These are phyloP conservation scores for Termitomyces sp. DNA, from an alignment of 768 basidiomycete species.

Conservation along the genomic window DNA sequence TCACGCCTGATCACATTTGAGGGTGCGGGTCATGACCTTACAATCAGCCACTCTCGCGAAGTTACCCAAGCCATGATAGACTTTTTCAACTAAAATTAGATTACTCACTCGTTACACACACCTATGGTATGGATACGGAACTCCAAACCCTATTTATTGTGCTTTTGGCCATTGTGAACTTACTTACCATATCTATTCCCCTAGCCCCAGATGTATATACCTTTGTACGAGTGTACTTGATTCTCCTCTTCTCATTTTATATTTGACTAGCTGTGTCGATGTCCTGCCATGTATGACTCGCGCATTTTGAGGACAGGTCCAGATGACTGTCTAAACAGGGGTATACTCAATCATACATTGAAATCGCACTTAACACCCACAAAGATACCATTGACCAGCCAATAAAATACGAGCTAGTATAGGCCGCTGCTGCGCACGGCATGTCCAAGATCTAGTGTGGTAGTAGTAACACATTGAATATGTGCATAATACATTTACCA, in stretches of 20 bases:
- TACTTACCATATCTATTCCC: conserved; percentile 2
- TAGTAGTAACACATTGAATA: too few relatives aligned
- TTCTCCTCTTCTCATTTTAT: not conserved
- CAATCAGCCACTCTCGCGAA: conserved; percentile 33
- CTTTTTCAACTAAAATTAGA: conserved; percentile 19
- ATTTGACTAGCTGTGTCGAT: not conserved
- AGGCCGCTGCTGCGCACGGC: too few relatives aligned
- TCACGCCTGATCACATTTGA: conserved; percentile 43
- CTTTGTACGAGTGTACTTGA: conserved; percentile 8
- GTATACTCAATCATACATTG: too few relatives aligned
- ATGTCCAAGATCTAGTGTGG: too few relatives aligned
- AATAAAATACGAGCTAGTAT: too few relatives aligned
- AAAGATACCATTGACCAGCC: too few relatives aligned
- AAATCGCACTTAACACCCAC: too few relatives aligned
- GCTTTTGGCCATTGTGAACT: conserved; percentile 1
- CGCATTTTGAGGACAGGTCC: not conserved
- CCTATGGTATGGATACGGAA: conserved; percentile 1
- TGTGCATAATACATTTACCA: too few relatives aligned
- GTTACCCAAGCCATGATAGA: conserved; percentile 28
- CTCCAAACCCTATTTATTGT: not conserved
- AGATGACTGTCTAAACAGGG: not conserved
- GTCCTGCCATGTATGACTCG: not conserved
- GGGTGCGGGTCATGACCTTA: conserved; percentile 50
- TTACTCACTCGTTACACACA: not conserved
- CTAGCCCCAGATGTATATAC: not conserved